Percentiles rank a stretch among this genome's conserved stretches.
These are phyloP conservation scores for Bruguiera hainesii DNA, from an alignment of 441 rosid genomes.

Conservation along the genomic window DNA sequence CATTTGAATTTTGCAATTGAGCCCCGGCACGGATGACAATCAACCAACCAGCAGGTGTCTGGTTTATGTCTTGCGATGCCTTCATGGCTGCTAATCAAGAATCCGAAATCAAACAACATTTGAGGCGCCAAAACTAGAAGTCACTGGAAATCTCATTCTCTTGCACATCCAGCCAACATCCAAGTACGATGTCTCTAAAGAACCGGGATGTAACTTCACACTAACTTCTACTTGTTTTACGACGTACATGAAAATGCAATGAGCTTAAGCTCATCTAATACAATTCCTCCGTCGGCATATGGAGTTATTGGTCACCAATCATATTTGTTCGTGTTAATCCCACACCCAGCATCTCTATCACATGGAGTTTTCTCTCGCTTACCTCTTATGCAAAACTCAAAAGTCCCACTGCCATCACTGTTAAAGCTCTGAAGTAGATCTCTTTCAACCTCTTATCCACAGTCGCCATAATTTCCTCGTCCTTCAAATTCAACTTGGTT, in stretches of 20 bases:
- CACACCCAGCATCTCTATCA: not conserved
- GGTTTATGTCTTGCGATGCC: too few relatives aligned
- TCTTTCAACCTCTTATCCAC: constrained; percentile 64
- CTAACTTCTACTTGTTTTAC: not conserved
- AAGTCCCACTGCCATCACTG: constrained; percentile 51
- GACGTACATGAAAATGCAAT: constrained; percentile 12
- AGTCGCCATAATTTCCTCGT: constrained; percentile 50
- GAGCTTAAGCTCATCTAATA: not conserved
- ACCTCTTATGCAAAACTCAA: constrained; percentile 54
- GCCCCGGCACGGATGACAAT: too few relatives aligned
- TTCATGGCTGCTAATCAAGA: too few relatives aligned
- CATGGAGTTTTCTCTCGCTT: not conserved
- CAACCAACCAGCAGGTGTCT: too few relatives aligned
- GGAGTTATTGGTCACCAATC: constrained; percentile 8
- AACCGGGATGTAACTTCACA: too few relatives aligned
- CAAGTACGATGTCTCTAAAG: not conserved
- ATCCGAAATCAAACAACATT: too few relatives aligned
- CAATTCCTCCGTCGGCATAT: constrained; percentile 10
- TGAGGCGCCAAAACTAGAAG: too few relatives aligned
- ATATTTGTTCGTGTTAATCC: constrained; percentile 3
- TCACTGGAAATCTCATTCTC: too few relatives aligned
- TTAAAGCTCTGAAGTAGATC: constrained; percentile 67
- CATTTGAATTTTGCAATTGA: too few relatives aligned
- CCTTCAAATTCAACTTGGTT: constrained; percentile 46
- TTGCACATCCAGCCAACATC: not conserved